Conservation (phyloP, 768 basidiomycete species). For the Lyophyllum atratum region DNA sequence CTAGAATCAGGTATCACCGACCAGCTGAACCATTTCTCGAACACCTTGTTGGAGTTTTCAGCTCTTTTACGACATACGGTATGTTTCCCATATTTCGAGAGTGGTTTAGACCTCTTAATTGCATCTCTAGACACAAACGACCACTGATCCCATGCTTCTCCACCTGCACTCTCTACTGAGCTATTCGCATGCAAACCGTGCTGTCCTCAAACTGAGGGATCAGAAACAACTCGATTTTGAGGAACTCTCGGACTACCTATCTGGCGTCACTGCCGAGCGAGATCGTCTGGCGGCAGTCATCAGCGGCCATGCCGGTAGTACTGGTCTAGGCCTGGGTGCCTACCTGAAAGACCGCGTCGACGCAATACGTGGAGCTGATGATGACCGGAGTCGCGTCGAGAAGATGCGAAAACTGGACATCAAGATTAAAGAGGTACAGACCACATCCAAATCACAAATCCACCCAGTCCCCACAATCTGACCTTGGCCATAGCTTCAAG, state of each 20-base stretch:
- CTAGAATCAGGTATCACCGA: conserved; percentile 98
- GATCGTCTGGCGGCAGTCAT: conserved; percentile 90
- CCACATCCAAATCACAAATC: background rate
- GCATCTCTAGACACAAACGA: conserved; percentile 74
- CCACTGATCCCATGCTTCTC: conserved; percentile 86
- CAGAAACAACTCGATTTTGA: conserved; percentile 99
- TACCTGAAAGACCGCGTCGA: conserved; percentile 95
- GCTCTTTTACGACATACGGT: conserved; percentile 85
- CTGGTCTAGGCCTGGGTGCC: conserved; percentile 80
- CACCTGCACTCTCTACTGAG: conserved; percentile 90
- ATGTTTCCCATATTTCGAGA: conserved; percentile 21
- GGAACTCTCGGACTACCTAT: conserved; percentile 93
- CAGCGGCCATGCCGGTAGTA: conserved; percentile 84
- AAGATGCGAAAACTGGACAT: conserved; percentile 90
- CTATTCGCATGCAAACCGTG: conserved; percentile 92
- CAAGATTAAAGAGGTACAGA: conserved; percentile 91
- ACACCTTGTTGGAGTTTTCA: conserved; percentile 94
- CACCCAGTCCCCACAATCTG: background rate
- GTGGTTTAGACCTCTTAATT: conserved; percentile 3
- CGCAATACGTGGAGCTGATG: conserved; percentile 87
- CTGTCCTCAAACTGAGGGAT: conserved; percentile 93
- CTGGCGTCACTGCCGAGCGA: conserved; percentile 89
- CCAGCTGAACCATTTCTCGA: conserved; percentile 94
- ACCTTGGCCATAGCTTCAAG: conserved; percentile 69
- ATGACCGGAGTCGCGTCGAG: conserved; percentile 90